Base-by-base conservation (phyloP, 768 basidiomycete species). In the Mycena belliarum region DNA sequence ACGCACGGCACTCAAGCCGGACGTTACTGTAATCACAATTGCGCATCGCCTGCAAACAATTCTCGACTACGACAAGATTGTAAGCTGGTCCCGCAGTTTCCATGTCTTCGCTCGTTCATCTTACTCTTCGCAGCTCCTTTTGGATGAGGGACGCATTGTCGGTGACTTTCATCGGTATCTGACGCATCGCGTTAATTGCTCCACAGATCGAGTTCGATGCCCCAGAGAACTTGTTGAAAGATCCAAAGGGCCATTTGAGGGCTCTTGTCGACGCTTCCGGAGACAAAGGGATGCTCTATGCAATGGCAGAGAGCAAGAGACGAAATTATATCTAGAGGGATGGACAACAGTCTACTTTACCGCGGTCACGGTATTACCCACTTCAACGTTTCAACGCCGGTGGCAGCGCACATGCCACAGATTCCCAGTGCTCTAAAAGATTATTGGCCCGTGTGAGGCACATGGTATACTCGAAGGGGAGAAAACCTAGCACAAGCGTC, bases 231-330 rank as follows among this genome's bases (percentile, higher is more conserved):
- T 71, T 90, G 45, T 76, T 89, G 20, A 69, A 71, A 52, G 80
- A 82, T 23, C 67, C 79, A 44, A 69, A 72, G 23, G 80, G 84
- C 11, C 73, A 73, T 66, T 66, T 86, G 23, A 76, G 78, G 41
- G 73, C 79, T 1, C 69, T 86, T 23, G 83, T 87, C 1, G 80
- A 86, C 42, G 80, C 83, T 60, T 84, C 80, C 41, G 79, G 76
- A 16, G 83, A 86, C 59, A 81, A 68, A 5, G 41, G 45, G 6
- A 23, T 10, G 2, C 18, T 56, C 32, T 45, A 56, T 32, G 41
- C 23, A 18, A 50, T 56, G 55, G 55, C 48, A 24, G 28, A 7
- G 29, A 23, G 37, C 37, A 35, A 9, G 33, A n/a, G n/a, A n/a
- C n/a, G n/a, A n/a, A n/a, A n/a, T n/a, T n/a, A n/a, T n/a, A n/a